Evolutionary conservation across 345 rosid species (phyloP).

Genomic region (Anacardium occidentale): DNA sequence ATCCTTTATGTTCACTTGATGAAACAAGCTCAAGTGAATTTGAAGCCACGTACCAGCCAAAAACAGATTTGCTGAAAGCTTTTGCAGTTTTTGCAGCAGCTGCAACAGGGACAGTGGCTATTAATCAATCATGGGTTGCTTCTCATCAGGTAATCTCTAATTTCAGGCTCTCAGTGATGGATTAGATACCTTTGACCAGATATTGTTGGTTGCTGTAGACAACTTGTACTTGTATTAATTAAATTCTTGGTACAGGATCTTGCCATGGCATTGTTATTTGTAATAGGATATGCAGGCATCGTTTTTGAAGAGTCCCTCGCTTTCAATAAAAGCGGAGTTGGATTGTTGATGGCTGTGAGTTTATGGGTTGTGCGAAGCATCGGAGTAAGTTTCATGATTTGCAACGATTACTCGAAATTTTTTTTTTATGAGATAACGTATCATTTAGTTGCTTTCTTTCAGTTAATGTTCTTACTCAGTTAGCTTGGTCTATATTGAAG

Average conservation of each 20-base stretch:
- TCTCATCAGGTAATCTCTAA: constrained; percentile 63
- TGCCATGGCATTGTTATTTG: constrained; percentile 92
- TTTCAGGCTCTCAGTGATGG: background rate
- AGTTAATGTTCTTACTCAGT: background rate
- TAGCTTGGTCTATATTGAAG: background rate
- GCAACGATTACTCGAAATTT: background rate
- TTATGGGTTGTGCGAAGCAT: constrained; percentile 86
- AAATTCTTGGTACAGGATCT: constrained; percentile 62
- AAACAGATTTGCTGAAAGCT: constrained; percentile 80
- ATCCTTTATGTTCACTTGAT: constrained; percentile 85
- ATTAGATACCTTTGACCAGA: background rate
- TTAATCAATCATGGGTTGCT: constrained; percentile 95
- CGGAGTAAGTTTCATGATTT: constrained; percentile 56
- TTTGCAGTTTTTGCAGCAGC: constrained; percentile 74
- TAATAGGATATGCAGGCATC: constrained; percentile 82
- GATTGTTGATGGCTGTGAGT: constrained; percentile 94
- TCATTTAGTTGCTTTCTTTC: constrained; percentile 3
- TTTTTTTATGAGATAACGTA: background rate
- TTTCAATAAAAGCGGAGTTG: constrained; percentile 95
- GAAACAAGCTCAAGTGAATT: constrained; percentile 76
- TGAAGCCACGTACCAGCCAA: constrained; percentile 68
- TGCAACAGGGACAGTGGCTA: constrained; percentile 76
- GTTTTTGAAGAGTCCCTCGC: constrained; percentile 93
- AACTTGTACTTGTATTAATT: constrained; percentile 20
- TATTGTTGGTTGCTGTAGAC: constrained; percentile 5